These are phyloP conservation scores for Dimocarpus longan DNA, from an alignment of 345 rosid species.

Conservation along the genomic window DNA sequence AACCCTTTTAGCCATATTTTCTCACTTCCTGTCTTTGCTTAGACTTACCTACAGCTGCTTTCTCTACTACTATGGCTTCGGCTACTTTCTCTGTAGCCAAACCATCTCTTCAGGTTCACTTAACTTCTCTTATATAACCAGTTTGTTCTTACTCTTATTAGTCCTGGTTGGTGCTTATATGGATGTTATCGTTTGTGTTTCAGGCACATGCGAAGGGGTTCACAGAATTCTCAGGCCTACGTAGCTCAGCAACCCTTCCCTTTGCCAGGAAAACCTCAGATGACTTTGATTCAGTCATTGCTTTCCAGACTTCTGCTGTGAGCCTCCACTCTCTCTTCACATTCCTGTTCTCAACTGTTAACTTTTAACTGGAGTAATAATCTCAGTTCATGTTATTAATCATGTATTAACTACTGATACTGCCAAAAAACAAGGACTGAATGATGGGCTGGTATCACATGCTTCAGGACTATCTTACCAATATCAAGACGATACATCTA, in stretches of 20 bases:
- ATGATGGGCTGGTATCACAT: not conserved
- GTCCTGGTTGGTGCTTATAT: not conserved
- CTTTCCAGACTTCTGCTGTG: constrained; percentile 83
- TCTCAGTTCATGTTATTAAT: not conserved
- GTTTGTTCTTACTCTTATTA: not conserved
- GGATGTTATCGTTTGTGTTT: not conserved
- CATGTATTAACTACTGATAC: not conserved
- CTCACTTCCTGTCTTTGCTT: not conserved
- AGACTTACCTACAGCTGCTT: not conserved
- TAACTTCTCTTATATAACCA: not conserved
- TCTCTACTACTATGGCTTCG: constrained; percentile 61
- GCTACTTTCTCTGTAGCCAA: constrained; percentile 87
- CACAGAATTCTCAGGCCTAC: constrained; percentile 76
- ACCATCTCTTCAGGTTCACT: constrained; percentile 77
- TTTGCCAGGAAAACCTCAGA: constrained; percentile 63
- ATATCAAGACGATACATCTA: too few species aligned
- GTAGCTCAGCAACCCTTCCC: constrained; percentile 65
- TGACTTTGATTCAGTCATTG: constrained; percentile 66
- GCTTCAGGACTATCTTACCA: not conserved
- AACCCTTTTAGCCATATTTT: not conserved
- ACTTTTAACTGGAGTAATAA: constrained; percentile 15
- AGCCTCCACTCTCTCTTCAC: not conserved
- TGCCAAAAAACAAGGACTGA: not conserved
- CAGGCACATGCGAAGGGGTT: constrained; percentile 65
- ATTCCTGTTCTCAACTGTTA: too few species aligned